Evolutionary conservation across 208 protist species (phyloP).

Genomic region (Acanthamoeba rhysodes): DNA sequence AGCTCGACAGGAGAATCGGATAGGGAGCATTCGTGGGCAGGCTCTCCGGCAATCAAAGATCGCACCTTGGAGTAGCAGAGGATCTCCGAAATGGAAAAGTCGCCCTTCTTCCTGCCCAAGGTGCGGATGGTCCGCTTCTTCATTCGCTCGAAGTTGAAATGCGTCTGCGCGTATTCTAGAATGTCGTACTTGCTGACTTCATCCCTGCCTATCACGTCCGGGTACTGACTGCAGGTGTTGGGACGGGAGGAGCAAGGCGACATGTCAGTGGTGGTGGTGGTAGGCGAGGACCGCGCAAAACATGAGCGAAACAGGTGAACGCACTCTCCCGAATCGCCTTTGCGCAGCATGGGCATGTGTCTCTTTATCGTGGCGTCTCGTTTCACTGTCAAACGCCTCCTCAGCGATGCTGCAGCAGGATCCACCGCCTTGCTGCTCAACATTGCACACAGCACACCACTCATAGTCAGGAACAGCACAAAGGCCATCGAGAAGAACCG

Average conservation of each 20-base stretch:
- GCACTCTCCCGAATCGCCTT: background rate
- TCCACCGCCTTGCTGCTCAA: background rate
- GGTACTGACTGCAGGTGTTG: background rate
- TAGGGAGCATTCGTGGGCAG: no score
- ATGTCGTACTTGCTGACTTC: background rate
- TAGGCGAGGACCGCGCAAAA: background rate
- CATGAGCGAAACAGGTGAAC: background rate
- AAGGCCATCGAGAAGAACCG: no score
- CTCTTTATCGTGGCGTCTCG: background rate
- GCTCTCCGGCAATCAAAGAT: background rate
- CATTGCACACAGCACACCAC: background rate
- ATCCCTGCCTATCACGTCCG: background rate
- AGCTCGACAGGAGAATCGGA: background rate
- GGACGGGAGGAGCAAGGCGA: background rate
- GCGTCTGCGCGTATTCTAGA: background rate
- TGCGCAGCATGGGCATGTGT: constrained; percentile 5
- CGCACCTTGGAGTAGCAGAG: constrained; percentile 6
- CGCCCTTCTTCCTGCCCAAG: background rate
- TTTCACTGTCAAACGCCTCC: background rate
- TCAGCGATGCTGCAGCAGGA: background rate
- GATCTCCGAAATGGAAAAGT: background rate
- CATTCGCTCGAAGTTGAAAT: constrained; percentile 21
- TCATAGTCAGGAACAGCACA: no score
- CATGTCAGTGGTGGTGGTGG: background rate
- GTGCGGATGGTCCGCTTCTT: constrained; percentile 13